Evolutionary conservation across 1,284 basidiomycete species (phyloP), one percentile per base, ranked within the genome.

Genomic region (Naganishia sp.): DNA sequence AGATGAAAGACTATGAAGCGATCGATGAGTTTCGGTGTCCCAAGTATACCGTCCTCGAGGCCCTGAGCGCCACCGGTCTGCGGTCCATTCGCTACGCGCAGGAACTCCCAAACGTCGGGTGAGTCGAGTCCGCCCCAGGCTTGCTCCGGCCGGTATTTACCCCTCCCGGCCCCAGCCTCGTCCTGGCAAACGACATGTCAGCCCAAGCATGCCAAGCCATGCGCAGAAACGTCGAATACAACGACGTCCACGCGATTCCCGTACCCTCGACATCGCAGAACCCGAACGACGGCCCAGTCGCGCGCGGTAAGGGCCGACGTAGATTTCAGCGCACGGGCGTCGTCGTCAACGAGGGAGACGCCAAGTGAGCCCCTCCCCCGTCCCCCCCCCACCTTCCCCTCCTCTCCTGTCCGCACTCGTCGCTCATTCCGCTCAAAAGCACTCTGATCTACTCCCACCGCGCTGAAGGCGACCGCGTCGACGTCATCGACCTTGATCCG

Each of bases 11-110:
- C 42, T 53, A 69, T 68, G 35, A 66, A 66, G 6, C 35, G 31
- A 21, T 31, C n/a, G 31, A 42, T 2, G 69, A 83, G 77, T 87
- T 85, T 73, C 79, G 81, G 41, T 83, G 87, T 0, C 84, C 87
- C 71, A 87, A 86, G 70, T 87, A 94, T 73, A 87, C 88, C 10
- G 84, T 96, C 15, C 83, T 99, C n/a, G 95, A 99, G 79, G 93
- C 94, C 0, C 86, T 99, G 21, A 94, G 92, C 18, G 95, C 95
- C 0, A 99, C 96, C 0, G 95, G 95, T 28, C 84, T 99, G 28
- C 88, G 95, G 13, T 90, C 94, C 3, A 98, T 99, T 69, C 90
- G 95, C 39, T 99, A 99, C 76, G 95, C 95, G 0, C 94, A 97
- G 73, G 95, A 99, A 80, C 94, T 99, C 11, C 94, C 95, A 0